Evolutionary conservation across 2,329 filamentous ascomycete species (phyloP).

Genomic region (Aspergillus bombycis): DNA sequence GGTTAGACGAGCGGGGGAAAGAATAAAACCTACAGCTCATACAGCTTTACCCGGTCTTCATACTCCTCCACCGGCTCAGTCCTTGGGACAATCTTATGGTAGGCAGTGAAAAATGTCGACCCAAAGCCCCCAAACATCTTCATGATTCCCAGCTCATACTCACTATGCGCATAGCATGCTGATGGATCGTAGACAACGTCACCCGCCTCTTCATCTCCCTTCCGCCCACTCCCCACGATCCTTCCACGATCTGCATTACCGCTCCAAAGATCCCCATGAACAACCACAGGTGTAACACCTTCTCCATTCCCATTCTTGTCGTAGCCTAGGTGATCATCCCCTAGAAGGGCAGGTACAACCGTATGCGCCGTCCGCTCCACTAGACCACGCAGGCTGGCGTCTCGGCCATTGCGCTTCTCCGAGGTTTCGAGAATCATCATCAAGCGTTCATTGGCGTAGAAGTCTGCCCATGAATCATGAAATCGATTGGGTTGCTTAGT

Average conservation of each 20-base stretch:
- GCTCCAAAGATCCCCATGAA: slow-evolving; percentile 94
- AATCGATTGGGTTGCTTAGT: slow-evolving; percentile 80
- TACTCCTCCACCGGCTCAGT: slow-evolving; percentile 81
- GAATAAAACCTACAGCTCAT: slow-evolving; percentile 70
- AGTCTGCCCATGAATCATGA: slow-evolving; percentile 76
- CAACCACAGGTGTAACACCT: slow-evolving; percentile 72
- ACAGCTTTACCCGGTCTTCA: slow-evolving; percentile 78
- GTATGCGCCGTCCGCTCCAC: slow-evolving; percentile 65
- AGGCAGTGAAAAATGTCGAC: slow-evolving; percentile 72
- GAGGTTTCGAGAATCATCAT: slow-evolving; percentile 64
- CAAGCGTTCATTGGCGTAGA: slow-evolving; percentile 78
- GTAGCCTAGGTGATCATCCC: slow-evolving; percentile 65
- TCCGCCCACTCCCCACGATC: slow-evolving; percentile 53
- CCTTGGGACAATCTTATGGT: slow-evolving; percentile 73
- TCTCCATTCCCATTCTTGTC: slow-evolving; percentile 47
- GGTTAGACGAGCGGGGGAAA: background rate
- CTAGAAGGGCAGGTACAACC: slow-evolving; percentile 78
- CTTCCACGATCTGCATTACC: slow-evolving; percentile 75
- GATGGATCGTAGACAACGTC: slow-evolving; percentile 84
- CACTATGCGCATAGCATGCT: slow-evolving; percentile 79
- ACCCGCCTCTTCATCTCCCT: slow-evolving; percentile 56
- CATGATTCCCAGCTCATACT: slow-evolving; percentile 95
- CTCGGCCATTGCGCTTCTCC: slow-evolving; percentile 64
- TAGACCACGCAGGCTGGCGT: slow-evolving; percentile 62
- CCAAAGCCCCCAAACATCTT: slow-evolving; percentile 93